Evolutionary conservation across 768 basidiomycete species (phyloP), one percentile per base, ranked within the genome.

Genomic region (Xanthoconium purpureum): DNA sequence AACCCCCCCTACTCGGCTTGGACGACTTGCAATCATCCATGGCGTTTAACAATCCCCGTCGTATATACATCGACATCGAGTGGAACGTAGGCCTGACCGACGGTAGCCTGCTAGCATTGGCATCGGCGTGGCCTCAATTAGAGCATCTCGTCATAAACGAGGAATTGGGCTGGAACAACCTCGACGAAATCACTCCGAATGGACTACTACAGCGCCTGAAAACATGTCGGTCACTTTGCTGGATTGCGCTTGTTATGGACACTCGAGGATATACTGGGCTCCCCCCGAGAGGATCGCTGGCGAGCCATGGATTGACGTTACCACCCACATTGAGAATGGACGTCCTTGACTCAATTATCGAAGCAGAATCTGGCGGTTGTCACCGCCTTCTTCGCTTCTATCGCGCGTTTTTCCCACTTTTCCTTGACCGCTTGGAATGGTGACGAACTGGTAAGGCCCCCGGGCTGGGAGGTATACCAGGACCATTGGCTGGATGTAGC

Each of bases 211-310:
- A 17, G 4, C 48, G 24, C 13, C 3, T 49, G 36, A 14, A 49
- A 15, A 38, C 18, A 29, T 49, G 48, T 49, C 48, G 8, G 24
- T 49, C 36, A 28, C 48, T 49, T 14, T 2, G 6, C 1, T 3
- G 2, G 1, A 5, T 62, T 3, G n/a, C 17, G 14, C 42, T 63
- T 15, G 56, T 39, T n/a, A 37, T 63, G 17, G 59, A 61, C 30
- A 57, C 59, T 1, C 38, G 52, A 0, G 50, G 33, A 9, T 51
- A 44, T 24, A 39, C 38, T 2, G 11, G 30, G 4, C 2, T 29
- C 4, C 28, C 47, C 9, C 24, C 32, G 20, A 20, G n/a, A 2
- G 40, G 40, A 9, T 10, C 20, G 5, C 10, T 24, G 2, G 24
- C 36, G 12, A 29, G 6, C 17, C 24, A n/a, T n/a, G n/a, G n/a